Base-by-base conservation (phyloP, 2,329 filamentous ascomycete genomes). In the Colletotrichum echinochloae region DNA sequence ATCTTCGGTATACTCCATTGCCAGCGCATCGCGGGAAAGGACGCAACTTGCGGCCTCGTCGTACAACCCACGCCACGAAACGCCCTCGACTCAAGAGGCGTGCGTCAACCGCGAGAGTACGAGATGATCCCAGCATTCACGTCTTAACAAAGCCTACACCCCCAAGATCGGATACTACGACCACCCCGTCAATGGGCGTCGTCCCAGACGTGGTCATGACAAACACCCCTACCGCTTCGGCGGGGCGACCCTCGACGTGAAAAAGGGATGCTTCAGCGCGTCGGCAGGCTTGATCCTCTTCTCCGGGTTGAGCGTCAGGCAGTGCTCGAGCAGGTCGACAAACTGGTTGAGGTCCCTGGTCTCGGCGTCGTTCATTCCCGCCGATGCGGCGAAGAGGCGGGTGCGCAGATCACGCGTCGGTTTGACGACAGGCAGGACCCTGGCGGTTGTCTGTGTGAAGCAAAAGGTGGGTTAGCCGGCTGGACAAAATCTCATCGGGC, bases 241-340 rank as follows among this genome's bases (percentile, higher is more conserved):
- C 39, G 67, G 60, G 39, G 66, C 70, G 49, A 79, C 77, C 78
- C 80, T 81, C 30, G 86, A 83, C 33, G 82, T 84, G 75, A 98
- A 94, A 81, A 98, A 98, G 1, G 93, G 93, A 83, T 98, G 95
- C 77, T 90, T 91, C 75, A 98, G 83, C 59, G 96, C 96, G 77
- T 98, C 95, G 18, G 88, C 85, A 0, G 96, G 93, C 56, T 93
- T 95, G 76, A 96, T 93, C 73, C 96, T 89, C 85, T 97, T 97
- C 79, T 97, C 95, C 0, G 95, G 94, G 78, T 98, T 97, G 73
- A 98, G 87, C 69, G 91, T 90, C 73, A 99, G 85, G 78, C 95
- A 98, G 65, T 92, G 91, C 77, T 97, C 95, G 67, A 99, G 83
- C 59, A 99, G 83, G 80, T 98, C 95, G 74, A 94, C 87, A 80